These are phyloP conservation scores for Dendrothele bispora DNA, from an alignment of 768 basidiomycete genomes.

Conservation along the genomic window DNA sequence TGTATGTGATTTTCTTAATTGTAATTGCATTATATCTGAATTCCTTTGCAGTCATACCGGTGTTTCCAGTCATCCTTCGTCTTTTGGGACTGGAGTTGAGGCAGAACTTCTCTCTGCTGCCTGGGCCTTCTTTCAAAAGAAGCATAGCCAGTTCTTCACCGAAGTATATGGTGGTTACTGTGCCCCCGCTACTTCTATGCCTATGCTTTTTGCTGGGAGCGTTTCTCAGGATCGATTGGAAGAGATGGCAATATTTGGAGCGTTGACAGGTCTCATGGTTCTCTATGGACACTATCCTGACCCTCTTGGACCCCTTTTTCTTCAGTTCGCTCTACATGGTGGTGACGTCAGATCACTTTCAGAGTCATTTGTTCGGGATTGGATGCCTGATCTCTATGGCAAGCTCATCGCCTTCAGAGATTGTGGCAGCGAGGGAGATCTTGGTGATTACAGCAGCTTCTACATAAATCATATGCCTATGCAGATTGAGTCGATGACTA, in stretches of 20 bases:
- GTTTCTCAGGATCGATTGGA: background rate
- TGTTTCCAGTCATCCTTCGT: background rate
- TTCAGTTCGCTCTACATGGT: background rate
- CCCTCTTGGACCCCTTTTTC: background rate
- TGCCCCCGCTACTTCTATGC: background rate
- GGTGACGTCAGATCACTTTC: background rate
- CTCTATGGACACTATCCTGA: background rate
- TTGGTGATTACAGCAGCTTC: background rate
- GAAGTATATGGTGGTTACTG: background rate
- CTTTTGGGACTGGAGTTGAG: too few species aligned
- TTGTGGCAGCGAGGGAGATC: background rate
- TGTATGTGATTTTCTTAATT: background rate
- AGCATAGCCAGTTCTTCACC: background rate
- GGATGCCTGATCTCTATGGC: background rate
- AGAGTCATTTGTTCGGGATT: background rate
- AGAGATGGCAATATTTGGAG: background rate
- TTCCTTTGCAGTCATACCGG: too few species aligned
- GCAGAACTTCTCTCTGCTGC: too few species aligned
- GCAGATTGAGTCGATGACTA: too few species aligned
- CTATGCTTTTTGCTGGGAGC: background rate
- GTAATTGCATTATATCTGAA: too few species aligned
- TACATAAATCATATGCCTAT: too few species aligned
- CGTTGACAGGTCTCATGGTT: background rate
- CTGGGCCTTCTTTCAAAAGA: background rate
- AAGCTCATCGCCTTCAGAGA: background rate